Base-by-base conservation (phyloP, 2,329 filamentous ascomycete species). In the Curvularia spicifera region DNA sequence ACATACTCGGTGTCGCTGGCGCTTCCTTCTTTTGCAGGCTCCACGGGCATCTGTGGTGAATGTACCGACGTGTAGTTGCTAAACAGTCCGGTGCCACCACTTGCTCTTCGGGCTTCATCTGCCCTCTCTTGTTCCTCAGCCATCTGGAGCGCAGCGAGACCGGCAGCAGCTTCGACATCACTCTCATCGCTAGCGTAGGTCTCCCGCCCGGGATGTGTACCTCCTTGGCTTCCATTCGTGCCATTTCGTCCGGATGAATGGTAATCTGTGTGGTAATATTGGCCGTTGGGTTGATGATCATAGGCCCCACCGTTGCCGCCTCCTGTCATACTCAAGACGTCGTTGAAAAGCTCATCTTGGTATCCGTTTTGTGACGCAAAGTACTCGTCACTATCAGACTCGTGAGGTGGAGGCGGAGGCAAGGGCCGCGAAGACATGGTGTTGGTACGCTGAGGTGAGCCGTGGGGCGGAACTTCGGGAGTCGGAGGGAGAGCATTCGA, bases 81-180 rank as follows among this genome's bases (percentile, higher is more conserved):
- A 72, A 82, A 86, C 7, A 82, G 83, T 18, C 83, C 79, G 65
- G 80, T 78, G 15, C 83, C 82, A 64, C 83, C 82, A 69, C 85
- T 87, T 65, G 85, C 84, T 56, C 85, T 83, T 49, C 87, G 86
- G 20, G 78, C 80, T 60, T 83, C 82, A 44, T 85, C 82, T 5
- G 78, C 82, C 50, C 88, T 87, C 59, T 96, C 91, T 73, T 88
- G 83, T 74, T 92, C 86, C 60, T 96, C 92, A 4, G 92, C 93
- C 78, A 93, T 87, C 57, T 88, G 87, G 84, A 98, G 87, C 65
- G 93, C 93, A 72, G 91, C 85, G 51, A 96, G 80, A 15, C 95
- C 94, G 59, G 91, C 91, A 39, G 90, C 88, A 20, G 90, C 94
- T 76, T 97, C 94, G 0, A 90, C 87, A 71, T 98, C 94, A 71